These are phyloP conservation scores for Corylus americana DNA, from an alignment of 306 rosid genomes.

Conservation along the genomic window DNA sequence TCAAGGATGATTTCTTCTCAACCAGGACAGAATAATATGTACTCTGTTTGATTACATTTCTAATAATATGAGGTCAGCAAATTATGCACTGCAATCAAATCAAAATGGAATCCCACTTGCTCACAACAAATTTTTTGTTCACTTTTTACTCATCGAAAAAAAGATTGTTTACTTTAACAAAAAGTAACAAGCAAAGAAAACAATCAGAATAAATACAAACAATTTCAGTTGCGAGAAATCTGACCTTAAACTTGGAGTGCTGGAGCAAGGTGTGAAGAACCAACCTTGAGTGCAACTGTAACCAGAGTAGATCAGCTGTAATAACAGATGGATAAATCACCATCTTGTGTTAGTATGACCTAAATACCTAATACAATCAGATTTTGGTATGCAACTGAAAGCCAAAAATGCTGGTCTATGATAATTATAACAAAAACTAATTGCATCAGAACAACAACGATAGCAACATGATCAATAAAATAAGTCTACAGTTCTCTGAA, in stretches of 20 bases:
- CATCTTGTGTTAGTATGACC: slow-evolving; percentile 15
- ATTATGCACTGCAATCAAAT: background rate
- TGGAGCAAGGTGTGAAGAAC: slow-evolving; percentile 93
- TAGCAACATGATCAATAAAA: background rate
- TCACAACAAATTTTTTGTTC: background rate
- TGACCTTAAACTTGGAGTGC: slow-evolving; percentile 88
- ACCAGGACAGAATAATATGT: background rate
- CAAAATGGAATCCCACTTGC: background rate
- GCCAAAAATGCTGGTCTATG: background rate
- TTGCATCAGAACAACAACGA: background rate
- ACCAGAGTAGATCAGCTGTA: slow-evolving; percentile 83
- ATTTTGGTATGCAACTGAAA: slow-evolving; percentile 4
- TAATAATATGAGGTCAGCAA: background rate
- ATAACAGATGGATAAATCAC: slow-evolving; percentile 3
- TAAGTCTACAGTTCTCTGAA: background rate
- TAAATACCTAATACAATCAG: background rate
- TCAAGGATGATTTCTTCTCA: background rate
- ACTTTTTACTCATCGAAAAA: background rate
- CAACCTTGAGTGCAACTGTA: slow-evolving; percentile 95
- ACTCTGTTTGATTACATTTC: background rate
- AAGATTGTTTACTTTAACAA: background rate
- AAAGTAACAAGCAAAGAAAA: slow-evolving; percentile 4
- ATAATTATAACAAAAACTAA: background rate
- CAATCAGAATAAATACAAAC: slow-evolving; percentile 17
- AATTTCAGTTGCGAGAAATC: slow-evolving; percentile 30